These are phyloP conservation scores for Eucalyptus marginata DNA, from an alignment of 345 rosid species.

Conservation along the genomic window DNA sequence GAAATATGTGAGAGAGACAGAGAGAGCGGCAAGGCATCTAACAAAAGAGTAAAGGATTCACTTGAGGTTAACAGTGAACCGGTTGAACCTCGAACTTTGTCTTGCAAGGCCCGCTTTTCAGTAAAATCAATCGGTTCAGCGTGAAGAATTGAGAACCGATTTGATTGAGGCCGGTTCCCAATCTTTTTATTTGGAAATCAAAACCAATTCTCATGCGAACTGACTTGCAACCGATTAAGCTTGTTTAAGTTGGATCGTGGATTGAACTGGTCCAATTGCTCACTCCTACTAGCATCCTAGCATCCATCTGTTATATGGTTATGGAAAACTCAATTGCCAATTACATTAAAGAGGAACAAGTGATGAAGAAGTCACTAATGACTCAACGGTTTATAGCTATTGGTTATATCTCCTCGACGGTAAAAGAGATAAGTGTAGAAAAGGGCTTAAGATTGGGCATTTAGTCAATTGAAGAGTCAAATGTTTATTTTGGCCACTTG, in stretches of 20 bases:
- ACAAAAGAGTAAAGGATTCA: too few species aligned
- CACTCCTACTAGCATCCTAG: background rate
- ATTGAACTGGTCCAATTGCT: too few species aligned
- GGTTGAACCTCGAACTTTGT: too few species aligned
- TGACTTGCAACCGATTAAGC: background rate
- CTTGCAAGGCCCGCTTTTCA: too few species aligned
- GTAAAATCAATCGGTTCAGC: too few species aligned
- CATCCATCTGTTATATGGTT: background rate
- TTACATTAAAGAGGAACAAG: background rate
- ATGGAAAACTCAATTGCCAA: background rate
- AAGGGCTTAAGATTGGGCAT: background rate
- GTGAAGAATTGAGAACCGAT: too few species aligned
- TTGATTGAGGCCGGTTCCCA: background rate
- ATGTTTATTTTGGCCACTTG: background rate
- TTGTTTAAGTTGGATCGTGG: background rate
- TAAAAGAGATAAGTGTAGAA: background rate
- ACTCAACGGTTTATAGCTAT: background rate
- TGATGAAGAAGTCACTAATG: background rate
- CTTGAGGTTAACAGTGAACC: too few species aligned
- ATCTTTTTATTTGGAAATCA: background rate
- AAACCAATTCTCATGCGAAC: background rate
- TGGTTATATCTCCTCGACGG: background rate
- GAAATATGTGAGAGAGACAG: too few species aligned
- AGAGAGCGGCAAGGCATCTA: too few species aligned
- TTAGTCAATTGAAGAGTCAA: background rate